phyloP scores from a whole-genome alignment of 768 basidiomycete species.

The Suillus plorans region DNA sequence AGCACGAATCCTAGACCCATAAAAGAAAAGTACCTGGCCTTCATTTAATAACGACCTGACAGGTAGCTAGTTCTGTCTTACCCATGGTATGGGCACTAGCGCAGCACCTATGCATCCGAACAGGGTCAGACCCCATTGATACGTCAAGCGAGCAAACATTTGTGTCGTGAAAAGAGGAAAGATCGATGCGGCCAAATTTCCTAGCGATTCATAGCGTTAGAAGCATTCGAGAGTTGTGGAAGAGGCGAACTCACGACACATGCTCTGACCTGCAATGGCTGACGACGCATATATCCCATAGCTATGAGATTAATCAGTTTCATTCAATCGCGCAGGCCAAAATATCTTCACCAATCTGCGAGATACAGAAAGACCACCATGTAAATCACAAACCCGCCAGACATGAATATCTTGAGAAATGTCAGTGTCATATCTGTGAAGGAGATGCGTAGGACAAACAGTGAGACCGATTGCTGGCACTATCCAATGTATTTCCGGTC shows the following conservation, averaged over 20 bases:
- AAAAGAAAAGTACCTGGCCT: slow-evolving; percentile 19
- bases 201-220: slow-evolving; percentile 20
- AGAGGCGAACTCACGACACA: slow-evolving; percentile 39
- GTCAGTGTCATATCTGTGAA: slow-evolving; percentile 1
- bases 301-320: slow-evolving; percentile 23
- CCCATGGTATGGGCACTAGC: slow-evolving; percentile 57
- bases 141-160: slow-evolving; percentile 52
- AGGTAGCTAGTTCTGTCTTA: slow-evolving; percentile 24
- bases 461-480: slow-evolving; percentile 19
- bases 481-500: slow-evolving; percentile 55
- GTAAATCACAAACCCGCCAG: slow-evolving; percentile 49
- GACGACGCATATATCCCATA: slow-evolving; percentile 59
- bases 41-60: background rate
- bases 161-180: slow-evolving; percentile 61
- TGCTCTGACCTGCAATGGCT: slow-evolving; percentile 59
- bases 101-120: slow-evolving; percentile 47
- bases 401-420: slow-evolving; percentile 40
- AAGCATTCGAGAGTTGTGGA: background rate
- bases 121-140: slow-evolving; percentile 54
- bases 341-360: slow-evolving; percentile 48
- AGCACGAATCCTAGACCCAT: slow-evolving; percentile 22
- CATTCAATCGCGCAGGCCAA: background rate
- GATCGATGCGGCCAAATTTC: slow-evolving; percentile 43
- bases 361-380: slow-evolving; percentile 52
- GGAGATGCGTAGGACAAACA: background rate